phyloP scores from a whole-genome alignment of 495 filamentous ascomycete species.

The Letharia columbiana region DNA sequence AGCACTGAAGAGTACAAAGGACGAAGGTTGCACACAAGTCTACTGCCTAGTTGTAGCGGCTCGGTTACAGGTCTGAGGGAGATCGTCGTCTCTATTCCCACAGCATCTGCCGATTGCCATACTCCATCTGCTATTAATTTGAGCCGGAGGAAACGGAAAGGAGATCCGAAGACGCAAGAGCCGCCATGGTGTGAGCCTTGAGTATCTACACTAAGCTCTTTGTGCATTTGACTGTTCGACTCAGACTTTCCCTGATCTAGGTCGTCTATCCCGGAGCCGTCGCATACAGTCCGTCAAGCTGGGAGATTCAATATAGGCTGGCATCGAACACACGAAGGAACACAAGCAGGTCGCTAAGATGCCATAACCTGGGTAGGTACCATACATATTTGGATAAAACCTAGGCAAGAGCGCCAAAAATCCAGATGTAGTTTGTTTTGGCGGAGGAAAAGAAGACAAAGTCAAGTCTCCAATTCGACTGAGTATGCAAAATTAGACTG shows the following conservation, averaged over 20 bases:
- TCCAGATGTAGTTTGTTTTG: neutral
- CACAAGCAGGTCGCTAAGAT: neutral
- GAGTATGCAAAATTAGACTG: neutral
- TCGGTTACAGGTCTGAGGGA: neutral
- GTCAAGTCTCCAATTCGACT: neutral
- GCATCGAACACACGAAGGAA: neutral
- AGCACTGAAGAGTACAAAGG: neutral
- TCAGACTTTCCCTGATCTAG: neutral
- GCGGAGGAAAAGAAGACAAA: neutral
- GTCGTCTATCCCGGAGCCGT: neutral
- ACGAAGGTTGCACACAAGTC: neutral
- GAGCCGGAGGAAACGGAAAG: neutral
- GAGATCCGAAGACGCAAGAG: neutral
- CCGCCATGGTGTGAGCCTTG: neutral
- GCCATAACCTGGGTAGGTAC: neutral
- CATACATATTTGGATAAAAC: neutral
- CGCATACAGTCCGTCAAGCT: neutral
- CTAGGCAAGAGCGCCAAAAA: neutral
- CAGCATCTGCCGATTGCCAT: no score
- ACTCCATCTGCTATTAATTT: no score
- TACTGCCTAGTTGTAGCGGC: neutral
- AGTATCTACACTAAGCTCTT: neutral
- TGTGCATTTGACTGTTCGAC: neutral
- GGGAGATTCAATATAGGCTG: neutral
- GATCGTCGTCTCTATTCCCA: neutral